Percentiles rank a stretch among this genome's conserved stretches.
phyloP scores from a whole-genome alignment of 208 protist species.

The Herpetomonas tarakana region DNA sequence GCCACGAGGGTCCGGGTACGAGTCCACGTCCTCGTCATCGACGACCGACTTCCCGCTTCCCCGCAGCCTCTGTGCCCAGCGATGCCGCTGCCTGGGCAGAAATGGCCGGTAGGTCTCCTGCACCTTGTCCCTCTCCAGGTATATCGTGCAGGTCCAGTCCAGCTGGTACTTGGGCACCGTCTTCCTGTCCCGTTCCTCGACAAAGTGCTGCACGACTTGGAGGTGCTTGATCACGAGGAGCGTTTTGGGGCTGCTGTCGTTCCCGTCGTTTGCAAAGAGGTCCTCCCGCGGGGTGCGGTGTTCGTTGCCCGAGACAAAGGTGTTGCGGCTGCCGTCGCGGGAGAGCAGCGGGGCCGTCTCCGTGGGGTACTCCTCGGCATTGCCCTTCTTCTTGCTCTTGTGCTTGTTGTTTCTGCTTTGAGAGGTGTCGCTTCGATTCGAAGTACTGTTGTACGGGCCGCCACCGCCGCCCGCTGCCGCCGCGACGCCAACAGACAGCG shows the following conservation, averaged over 20 bases:
- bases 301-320: background rate
- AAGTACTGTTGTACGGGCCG: background rate
- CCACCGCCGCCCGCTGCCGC: too few relatives aligned
- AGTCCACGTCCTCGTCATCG: background rate
- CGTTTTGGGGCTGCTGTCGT: background rate
- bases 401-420: too few relatives aligned
- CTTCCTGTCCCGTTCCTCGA: conserved; percentile 23
- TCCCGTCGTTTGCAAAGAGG: background rate
- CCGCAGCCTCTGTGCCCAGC: background rate
- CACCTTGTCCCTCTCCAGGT: conserved; percentile 27
- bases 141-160: conserved; percentile 47
- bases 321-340: background rate
- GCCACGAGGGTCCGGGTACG: too few relatives aligned
- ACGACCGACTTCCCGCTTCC: background rate
- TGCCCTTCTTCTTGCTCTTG: too few relatives aligned
- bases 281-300: background rate
- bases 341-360: background rate
- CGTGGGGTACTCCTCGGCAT: too few relatives aligned
- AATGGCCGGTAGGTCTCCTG: conserved; percentile 12
- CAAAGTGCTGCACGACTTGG: conserved; percentile 60
- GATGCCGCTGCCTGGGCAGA: background rate
- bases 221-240: conserved; percentile 50
- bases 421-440: background rate
- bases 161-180: conserved; percentile 50
- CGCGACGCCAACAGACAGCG: too few relatives aligned